phyloP scores from a whole-genome alignment of 2,329 filamentous ascomycete species.

The Aspergillus caelatus region DNA sequence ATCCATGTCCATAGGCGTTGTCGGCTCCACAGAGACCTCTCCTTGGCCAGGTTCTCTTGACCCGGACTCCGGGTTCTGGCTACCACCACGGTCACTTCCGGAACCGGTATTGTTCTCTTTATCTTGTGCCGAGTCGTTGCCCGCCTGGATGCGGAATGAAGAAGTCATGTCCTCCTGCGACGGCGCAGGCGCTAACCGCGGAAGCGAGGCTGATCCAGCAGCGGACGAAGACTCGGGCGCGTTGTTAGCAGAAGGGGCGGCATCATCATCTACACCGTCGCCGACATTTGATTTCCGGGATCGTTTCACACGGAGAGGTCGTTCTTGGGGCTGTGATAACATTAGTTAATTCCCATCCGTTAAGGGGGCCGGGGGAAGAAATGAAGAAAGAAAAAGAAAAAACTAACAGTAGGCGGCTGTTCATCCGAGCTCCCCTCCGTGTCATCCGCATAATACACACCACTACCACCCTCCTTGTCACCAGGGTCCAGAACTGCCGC shows the following conservation, averaged over 20 bases:
- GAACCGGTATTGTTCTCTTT: slow-evolving; percentile 22
- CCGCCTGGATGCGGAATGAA: slow-evolving; percentile 39
- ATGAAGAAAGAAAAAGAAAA: neutral
- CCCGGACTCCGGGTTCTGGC: slow-evolving; percentile 19
- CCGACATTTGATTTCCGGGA: slow-evolving; percentile 42
- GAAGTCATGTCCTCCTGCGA: slow-evolving; percentile 42
- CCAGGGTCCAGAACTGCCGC: slow-evolving; percentile 27
- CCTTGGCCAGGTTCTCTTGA: slow-evolving; percentile 15
- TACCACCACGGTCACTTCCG: slow-evolving; percentile 22
- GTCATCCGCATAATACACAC: slow-evolving; percentile 42
- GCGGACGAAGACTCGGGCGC: slow-evolving; percentile 23
- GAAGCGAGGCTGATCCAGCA: slow-evolving; percentile 30
- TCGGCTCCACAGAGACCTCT: slow-evolving; percentile 24
- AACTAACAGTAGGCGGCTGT: slow-evolving; percentile 45
- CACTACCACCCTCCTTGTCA: slow-evolving; percentile 19
- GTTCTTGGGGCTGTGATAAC: slow-evolving; percentile 46
- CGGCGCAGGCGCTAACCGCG: slow-evolving; percentile 38
- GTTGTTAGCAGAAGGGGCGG: slow-evolving; percentile 23
- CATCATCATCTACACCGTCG: slow-evolving; percentile 30
- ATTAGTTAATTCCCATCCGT: neutral
- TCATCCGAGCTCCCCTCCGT: slow-evolving; percentile 49
- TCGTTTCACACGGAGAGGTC: slow-evolving; percentile 49
- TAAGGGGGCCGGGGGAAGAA: neutral
- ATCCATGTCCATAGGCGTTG: slow-evolving; percentile 44
- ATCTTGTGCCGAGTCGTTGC: slow-evolving; percentile 29